phyloP scores from a whole-genome alignment of 257 asterid species.

The Capsicum baccatum region DNA sequence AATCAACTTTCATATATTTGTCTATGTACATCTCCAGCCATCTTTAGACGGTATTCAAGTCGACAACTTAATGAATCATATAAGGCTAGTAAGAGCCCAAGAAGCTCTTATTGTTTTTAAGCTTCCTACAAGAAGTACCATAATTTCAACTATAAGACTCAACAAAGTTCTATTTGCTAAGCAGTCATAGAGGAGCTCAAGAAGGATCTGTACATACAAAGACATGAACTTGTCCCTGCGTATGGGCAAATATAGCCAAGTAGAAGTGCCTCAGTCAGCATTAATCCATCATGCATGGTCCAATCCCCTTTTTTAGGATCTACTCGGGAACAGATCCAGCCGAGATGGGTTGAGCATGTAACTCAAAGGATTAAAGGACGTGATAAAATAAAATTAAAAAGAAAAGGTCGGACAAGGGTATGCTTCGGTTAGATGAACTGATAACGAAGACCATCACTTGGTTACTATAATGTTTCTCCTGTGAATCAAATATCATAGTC shows the following conservation, averaged over 20 bases:
- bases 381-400: neutral
- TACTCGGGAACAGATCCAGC: neutral
- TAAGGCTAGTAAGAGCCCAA: neutral
- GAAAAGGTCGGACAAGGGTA: neutral
- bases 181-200: neutral
- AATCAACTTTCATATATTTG: neutral
- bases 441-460: neutral
- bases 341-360: neutral
- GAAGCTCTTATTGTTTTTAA: neutral
- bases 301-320: neutral
- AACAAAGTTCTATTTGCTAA: neutral
- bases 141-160: neutral
- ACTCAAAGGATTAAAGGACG: neutral
- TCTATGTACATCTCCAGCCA: conserved; percentile 13
- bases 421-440: conserved; percentile 3
- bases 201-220: neutral
- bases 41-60: conserved; percentile 5
- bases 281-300: neutral
- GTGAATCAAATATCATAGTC: neutral
- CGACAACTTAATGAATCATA: conserved; percentile 2
- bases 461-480: neutral
- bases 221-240: neutral
- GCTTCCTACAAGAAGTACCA: neutral
- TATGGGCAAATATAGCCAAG: neutral
- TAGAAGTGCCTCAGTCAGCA: neutral